These are phyloP conservation scores for Nicotiana tomentosiformis DNA, from an alignment of 257 asterid species.

Conservation along the genomic window DNA sequence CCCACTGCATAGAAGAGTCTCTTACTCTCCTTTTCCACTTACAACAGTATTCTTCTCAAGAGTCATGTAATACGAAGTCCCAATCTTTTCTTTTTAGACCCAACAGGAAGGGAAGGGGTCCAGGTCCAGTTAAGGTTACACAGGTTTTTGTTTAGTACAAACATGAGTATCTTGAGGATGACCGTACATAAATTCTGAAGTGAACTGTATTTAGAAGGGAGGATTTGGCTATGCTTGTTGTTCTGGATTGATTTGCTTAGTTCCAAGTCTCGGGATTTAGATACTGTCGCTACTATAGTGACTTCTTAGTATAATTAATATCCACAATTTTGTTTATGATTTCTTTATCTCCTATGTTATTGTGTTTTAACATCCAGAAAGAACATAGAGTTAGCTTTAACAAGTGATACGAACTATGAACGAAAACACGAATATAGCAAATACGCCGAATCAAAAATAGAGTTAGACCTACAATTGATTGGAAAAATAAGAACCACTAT, in stretches of 20 bases:
- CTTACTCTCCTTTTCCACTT: not conserved
- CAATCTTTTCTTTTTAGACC: not conserved
- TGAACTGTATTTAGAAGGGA: not conserved
- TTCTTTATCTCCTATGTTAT: no score
- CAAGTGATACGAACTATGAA: no score
- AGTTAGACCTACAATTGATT: no score
- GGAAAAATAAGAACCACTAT: no score
- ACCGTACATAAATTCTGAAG: not conserved
- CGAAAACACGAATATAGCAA: no score
- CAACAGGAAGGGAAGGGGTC: not conserved
- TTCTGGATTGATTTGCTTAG: not conserved
- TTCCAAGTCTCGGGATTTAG: not conserved
- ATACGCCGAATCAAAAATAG: no score
- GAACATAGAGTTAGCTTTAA: no score
- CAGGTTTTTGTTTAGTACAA: not conserved
- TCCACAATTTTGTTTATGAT: not conserved
- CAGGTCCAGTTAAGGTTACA: not conserved
- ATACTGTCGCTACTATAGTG: not conserved
- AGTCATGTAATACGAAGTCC: not conserved
- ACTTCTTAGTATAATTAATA: not conserved
- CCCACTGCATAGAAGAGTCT: not conserved
- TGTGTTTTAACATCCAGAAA: no score
- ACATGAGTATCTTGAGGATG: not conserved
- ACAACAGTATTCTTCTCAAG: not conserved
- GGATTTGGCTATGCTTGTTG: not conserved